Base-by-base conservation (phyloP, 1,284 basidiomycete species). In the Gomphus sp. region DNA sequence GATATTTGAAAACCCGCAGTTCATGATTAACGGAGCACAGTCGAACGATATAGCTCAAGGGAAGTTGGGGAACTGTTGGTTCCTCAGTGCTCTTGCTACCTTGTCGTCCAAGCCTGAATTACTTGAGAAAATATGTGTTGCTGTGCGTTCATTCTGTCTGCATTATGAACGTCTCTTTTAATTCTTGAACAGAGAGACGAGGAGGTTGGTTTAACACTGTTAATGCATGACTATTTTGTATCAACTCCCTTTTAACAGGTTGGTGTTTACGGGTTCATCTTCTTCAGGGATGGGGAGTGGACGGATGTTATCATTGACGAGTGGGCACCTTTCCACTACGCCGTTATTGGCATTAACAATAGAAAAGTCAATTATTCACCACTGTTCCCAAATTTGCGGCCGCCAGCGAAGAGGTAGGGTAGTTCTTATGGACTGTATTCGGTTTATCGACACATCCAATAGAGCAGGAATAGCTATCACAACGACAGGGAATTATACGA, bases 241-340 rank as follows among this genome's bases (percentile, higher is more conserved):
- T 4, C 5, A 31, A 31, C 28, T 31, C 28, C 28, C 28, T 31
- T 31, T 5, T 31, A 3, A 31, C 61, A 64, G 52, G 64, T 80
- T n/a, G 80, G 80, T 2, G 74, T 82, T 8, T 82, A 82, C 63
- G 80, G 80, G 5, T 80, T 80, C 64, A 75, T 80, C 48, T 80
- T 80, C 67, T 80, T 76, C 67, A 68, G 74, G 14, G 77, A 80
- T 60, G 69, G 65, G 39, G 65, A 64, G 37, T 74, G 72, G 72
- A 67, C 69, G 4, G 66, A 65, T 54, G 68, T 74, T 16, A 70
- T 80, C 51, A 73, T 80, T 59, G 78, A 80, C 61, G 78, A 80
- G 78, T 79, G 61, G 12, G 74, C 68, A 47, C 52, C 3, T 22
- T 14, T 1, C 12, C 10, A 22, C 4, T n/a, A 4, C 5, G 12